Evolutionary conservation across 257 asterid species (phyloP), one percentile per base, ranked within the genome.

Genomic region (Agastache rugosa): DNA sequence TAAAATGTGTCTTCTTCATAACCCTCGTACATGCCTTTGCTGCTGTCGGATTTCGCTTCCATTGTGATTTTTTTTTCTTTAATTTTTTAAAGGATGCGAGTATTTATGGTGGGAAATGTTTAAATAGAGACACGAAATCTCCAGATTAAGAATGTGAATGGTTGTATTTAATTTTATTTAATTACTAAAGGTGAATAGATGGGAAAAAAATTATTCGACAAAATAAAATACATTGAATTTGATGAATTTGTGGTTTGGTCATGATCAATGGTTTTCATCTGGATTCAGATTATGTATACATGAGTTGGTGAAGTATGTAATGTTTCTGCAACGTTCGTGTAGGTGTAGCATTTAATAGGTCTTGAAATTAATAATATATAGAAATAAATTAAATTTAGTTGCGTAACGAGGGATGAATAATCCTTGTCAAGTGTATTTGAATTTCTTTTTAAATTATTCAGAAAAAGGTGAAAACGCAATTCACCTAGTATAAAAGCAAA

Each of bases 1-100:
- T 78, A 78, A 7, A 72, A 72, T 1, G 27, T 60, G 34, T 72
- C 82, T 12, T 78, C 70, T 16, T 77, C 81, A 16, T 73, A 62
- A 22, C 17, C 15, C 58, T 71, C 58, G 67, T 48, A 76, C 51
- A 63, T 19, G 39, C 27, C 60, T 7, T 39, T 42, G 4, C 5
- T 22, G 5, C 67, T 56, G 15, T 48, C 29, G 6, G 34, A 17
- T 54, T 63, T 76, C 17, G 42, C 56, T 8, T 77, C 81, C 81
- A 77, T 77, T 39, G 23, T 53, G 59, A 12, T 10, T 45, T 4
- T 22, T 1, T 37, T 63, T 1, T n/a, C 3, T 16, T 9, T 27
- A 11, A 15, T 25, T 45, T 16, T 6, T 16, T 8, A 29, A 25
- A 58, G 17, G 51, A 2, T 3, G 51, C 7, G 25, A n/a, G 10